Evolutionary conservation across 177 flowering plant species (phyloP).

Genomic region (Vitis hybrid): DNA sequence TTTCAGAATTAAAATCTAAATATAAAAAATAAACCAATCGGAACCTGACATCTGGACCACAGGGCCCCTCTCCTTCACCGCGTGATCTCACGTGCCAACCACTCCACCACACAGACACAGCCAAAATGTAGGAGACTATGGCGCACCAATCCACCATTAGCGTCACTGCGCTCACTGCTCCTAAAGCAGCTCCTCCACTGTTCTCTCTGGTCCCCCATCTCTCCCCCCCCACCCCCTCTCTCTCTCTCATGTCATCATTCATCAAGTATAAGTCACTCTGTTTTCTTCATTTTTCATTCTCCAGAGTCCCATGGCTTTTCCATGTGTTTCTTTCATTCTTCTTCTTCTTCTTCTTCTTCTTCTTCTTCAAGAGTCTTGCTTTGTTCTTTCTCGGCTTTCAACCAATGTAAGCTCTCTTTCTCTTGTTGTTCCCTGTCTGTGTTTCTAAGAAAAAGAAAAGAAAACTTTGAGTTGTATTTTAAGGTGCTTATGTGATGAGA

Average conservation of each 20-base stretch:
- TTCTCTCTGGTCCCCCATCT: not conserved
- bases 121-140: not conserved
- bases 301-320: conserved; percentile 16
- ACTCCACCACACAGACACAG: not conserved
- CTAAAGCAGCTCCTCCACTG: not conserved
- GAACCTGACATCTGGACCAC: not conserved
- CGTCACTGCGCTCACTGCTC: not conserved
- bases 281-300: not conserved
- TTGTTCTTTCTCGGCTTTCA: not conserved
- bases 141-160: not conserved
- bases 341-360: not conserved
- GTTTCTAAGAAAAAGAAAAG: too few relatives aligned
- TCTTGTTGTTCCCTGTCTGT: not conserved
- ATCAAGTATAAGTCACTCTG: not conserved
- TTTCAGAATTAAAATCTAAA: not conserved
- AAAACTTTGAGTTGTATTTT: too few relatives aligned
- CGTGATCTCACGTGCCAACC: not conserved
- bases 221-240: not conserved
- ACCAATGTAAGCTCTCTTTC: conserved; percentile 25
- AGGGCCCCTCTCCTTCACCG: not conserved
- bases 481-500: too few relatives aligned
- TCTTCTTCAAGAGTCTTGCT: not conserved
- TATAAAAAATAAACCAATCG: not conserved
- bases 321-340: not conserved
- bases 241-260: not conserved